A percentile compares a stretch with the other conserved stretches of the same genome.
These are phyloP conservation scores for Fusarium algeriense DNA, from an alignment of 2,329 filamentous ascomycete genomes.

Conservation along the genomic window DNA sequence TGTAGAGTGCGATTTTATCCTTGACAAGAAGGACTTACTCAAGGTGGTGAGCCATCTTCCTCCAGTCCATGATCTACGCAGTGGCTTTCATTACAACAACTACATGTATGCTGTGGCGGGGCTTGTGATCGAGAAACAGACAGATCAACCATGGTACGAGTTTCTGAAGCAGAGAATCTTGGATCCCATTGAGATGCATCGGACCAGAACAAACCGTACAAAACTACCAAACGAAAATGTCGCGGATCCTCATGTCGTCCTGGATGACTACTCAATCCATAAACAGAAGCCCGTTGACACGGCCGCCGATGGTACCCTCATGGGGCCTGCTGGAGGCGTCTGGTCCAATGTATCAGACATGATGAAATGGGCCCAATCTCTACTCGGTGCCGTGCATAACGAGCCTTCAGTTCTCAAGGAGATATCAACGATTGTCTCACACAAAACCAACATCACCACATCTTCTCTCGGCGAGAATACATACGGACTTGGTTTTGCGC, in stretches of 20 bases:
- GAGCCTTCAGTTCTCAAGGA: not conserved
- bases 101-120: not conserved
- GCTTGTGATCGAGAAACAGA: not conserved
- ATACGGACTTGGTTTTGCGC: not conserved
- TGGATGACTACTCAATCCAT: not conserved
- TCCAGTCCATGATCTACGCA: not conserved
- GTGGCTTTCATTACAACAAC: not conserved
- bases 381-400: no score
- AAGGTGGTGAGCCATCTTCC: not conserved
- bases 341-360: no score
- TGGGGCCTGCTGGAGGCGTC: no score
- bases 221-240: rapidly evolving
- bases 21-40: not conserved
- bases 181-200: rapidly evolving
- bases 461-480: not conserved
- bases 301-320: no score
- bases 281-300: no score
- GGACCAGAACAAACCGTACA: not conserved
- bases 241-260: rapidly evolving
- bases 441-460: not conserved
- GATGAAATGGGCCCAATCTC: no score
- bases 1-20: not conserved
- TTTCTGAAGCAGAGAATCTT: not conserved
- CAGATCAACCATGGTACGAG: not conserved
- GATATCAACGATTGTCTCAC: not conserved